Evolutionary conservation across 2,329 filamentous ascomycete genomes (phyloP).

Genomic region (Talaromyces sp.): DNA sequence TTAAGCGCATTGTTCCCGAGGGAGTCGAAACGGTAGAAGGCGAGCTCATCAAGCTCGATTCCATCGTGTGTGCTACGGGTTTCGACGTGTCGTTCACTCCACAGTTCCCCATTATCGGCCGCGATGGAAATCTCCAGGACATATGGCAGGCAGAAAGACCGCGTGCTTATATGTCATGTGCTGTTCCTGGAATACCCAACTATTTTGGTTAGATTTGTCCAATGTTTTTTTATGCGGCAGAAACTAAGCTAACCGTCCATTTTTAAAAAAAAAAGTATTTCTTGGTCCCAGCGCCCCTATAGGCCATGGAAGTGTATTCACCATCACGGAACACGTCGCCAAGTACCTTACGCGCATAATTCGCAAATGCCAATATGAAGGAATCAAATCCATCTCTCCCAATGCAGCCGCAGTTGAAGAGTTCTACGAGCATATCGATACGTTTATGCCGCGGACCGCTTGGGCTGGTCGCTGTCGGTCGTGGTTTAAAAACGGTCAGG

Average conservation of each 20-base stretch:
- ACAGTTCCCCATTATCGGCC: neutral
- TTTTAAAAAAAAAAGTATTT: neutral
- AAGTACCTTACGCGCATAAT: neutral
- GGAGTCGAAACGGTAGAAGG: neutral
- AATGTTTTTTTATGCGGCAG: no score
- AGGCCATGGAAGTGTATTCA: neutral
- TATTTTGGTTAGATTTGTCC: neutral
- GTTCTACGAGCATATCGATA: neutral
- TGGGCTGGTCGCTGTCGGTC: neutral
- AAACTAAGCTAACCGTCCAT: no score
- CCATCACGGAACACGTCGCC: neutral
- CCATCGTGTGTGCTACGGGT: slow-evolving; percentile 1
- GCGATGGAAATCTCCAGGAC: neutral
- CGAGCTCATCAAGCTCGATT: neutral
- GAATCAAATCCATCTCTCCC: neutral
- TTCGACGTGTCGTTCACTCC: neutral
- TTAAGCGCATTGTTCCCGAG: neutral
- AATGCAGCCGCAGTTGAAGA: neutral
- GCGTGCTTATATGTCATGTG: neutral
- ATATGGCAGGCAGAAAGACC: neutral
- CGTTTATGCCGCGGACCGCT: neutral
- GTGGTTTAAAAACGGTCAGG: slow-evolving; percentile 13
- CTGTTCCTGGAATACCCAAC: neutral
- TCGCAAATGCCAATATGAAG: neutral
- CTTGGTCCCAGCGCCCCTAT: neutral